These are phyloP conservation scores for Medicago arabica DNA, from an alignment of 306 rosid genomes.

Conservation along the genomic window DNA sequence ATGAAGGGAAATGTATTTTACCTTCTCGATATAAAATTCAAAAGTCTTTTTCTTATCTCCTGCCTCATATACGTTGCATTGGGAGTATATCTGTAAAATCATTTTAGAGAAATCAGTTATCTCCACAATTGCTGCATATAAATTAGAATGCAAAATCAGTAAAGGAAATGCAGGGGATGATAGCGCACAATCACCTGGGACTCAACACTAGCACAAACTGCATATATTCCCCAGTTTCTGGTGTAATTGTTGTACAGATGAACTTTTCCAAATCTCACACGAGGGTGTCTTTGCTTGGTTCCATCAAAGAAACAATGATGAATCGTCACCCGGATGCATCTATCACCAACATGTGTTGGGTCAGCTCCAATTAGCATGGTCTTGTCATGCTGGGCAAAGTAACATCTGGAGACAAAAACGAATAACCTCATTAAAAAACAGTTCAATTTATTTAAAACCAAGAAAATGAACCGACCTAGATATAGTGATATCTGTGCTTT, in stretches of 20 bases:
- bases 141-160: neutral
- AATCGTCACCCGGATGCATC: constrained; percentile 90
- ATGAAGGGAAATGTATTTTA: constrained; percentile 37
- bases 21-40: constrained; percentile 80
- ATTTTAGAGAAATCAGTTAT: constrained; percentile 17
- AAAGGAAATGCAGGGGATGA: constrained; percentile 24
- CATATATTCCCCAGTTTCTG: constrained; percentile 91
- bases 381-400: constrained; percentile 84
- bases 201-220: constrained; percentile 97
- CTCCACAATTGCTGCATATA: constrained; percentile 2
- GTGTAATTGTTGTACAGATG: constrained; percentile 93
- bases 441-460: too few relatives aligned
- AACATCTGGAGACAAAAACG: constrained; percentile 62
- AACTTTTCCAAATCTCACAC: constrained; percentile 85
- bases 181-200: constrained; percentile 62
- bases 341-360: constrained; percentile 74
- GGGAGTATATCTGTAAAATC: constrained; percentile 69
- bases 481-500: constrained; percentile 86
- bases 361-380: constrained; percentile 95
- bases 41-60: constrained; percentile 75
- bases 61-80: constrained; percentile 80
- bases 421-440: constrained; percentile 36
- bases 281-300: constrained; percentile 89
- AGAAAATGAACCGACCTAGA: constrained; percentile 88
- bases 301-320: constrained; percentile 98